These are phyloP conservation scores for Alternaria hordeiaustralica DNA, from an alignment of 2,329 filamentous ascomycete species.

Conservation along the genomic window DNA sequence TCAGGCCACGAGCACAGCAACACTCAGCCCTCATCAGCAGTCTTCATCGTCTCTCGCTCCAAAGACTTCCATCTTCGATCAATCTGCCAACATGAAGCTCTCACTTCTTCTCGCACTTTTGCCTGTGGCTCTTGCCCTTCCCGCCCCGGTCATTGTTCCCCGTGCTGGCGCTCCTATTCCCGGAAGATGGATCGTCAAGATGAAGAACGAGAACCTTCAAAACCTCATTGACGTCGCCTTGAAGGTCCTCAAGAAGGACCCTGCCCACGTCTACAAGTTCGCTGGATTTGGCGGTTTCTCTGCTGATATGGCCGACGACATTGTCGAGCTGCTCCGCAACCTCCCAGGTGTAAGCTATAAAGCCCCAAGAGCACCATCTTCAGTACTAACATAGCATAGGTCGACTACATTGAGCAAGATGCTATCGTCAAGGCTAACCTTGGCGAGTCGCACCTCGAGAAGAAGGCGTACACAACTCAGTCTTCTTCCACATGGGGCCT, in stretches of 20 bases:
- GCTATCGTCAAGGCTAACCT: slow-evolving; percentile 42
- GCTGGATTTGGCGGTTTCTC: slow-evolving; percentile 50
- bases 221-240: slow-evolving; percentile 36
- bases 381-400: slow-evolving; percentile 24
- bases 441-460: slow-evolving; percentile 28
- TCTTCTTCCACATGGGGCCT: slow-evolving; percentile 51
- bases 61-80: slow-evolving; percentile 15
- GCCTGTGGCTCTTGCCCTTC: slow-evolving; percentile 45
- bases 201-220: slow-evolving; percentile 48
- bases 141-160: slow-evolving; percentile 50
- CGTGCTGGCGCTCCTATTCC: slow-evolving; percentile 47
- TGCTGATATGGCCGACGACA: slow-evolving; percentile 41
- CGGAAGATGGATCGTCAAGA: slow-evolving; percentile 55
- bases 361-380: background rate
- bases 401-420: slow-evolving; percentile 52
- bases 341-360: slow-evolving; percentile 35
- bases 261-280: slow-evolving; percentile 47
- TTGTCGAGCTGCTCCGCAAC: slow-evolving; percentile 37
- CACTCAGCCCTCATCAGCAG: slow-evolving; percentile 27
- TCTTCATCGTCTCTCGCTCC: slow-evolving; percentile 19
- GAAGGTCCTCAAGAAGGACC: slow-evolving; percentile 32
- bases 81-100: slow-evolving; percentile 48
- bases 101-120: slow-evolving; percentile 47
- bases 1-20: slow-evolving; percentile 39
- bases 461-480: slow-evolving; percentile 49